These are phyloP conservation scores for Neurospora sp. DNA, from an alignment of 495 filamentous ascomycete species.

Conservation along the genomic window DNA sequence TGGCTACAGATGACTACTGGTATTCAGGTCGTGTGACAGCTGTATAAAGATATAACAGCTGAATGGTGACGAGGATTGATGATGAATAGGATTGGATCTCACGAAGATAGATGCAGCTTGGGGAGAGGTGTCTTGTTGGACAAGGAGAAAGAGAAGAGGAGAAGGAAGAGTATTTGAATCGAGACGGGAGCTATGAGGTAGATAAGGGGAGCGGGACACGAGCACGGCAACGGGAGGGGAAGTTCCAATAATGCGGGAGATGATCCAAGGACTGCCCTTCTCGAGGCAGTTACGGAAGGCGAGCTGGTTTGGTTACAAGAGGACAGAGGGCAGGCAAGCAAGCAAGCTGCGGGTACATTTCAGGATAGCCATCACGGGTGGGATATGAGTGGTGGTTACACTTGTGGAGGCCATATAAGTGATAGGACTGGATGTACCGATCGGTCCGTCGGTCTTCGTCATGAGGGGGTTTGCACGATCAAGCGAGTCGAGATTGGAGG, in stretches of 20 bases:
- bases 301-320: not conserved
- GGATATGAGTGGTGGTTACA: not conserved
- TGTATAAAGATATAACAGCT: not conserved
- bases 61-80: constrained; percentile 1
- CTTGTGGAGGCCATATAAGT: not conserved
- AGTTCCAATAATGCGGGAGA: not conserved
- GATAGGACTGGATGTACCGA: not conserved
- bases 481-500: constrained; percentile 5
- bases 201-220: not conserved
- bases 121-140: constrained; percentile 5
- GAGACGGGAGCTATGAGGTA: not conserved
- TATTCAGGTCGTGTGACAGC: not conserved
- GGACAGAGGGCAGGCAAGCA: not conserved
- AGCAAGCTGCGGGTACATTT: not conserved
- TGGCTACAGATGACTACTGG: not conserved
- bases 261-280: not conserved
- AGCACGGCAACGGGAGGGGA: not conserved
- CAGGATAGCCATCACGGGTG: not conserved
- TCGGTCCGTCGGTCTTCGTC: not conserved
- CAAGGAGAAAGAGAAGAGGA: constrained; percentile 14
- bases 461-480: not conserved
- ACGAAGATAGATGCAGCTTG: not conserved
- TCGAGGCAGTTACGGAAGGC: not conserved
- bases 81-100: constrained; percentile 1
- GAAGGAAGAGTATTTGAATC: constrained; percentile 2